Conservation (phyloP, 768 basidiomycete genomes). For the Pleurotus djamor region DNA sequence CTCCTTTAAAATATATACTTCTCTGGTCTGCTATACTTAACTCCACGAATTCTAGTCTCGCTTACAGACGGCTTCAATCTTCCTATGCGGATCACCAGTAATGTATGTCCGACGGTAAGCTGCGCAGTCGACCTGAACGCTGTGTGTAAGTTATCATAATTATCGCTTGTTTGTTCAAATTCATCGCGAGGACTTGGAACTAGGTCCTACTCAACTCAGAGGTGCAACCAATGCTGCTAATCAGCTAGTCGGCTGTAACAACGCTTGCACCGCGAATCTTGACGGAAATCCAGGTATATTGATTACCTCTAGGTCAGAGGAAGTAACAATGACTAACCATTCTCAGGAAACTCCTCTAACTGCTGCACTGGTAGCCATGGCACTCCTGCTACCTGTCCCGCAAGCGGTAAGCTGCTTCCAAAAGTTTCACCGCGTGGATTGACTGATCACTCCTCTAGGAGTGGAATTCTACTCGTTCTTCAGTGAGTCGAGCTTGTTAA, state of each 20-base stretch:
- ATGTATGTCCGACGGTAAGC: not conserved
- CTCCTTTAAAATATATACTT: not conserved
- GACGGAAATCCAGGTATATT: not conserved
- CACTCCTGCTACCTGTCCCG: not conserved
- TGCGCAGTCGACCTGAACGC: not conserved
- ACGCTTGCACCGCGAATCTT: not conserved
- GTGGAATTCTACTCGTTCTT: not conserved
- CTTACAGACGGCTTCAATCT: not conserved
- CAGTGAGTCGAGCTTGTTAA: not conserved
- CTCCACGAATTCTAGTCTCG: not conserved
- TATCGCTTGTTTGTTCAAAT: not conserved
- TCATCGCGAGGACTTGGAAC: not conserved
- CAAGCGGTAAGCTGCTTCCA: not conserved
- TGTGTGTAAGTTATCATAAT: not conserved
- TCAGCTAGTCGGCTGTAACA: not conserved
- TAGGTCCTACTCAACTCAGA: not conserved
- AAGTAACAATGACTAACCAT: not conserved
- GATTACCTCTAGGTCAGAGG: not conserved
- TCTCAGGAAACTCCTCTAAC: not conserved
- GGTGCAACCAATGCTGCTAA: not conserved
- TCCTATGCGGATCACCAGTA: not conserved
- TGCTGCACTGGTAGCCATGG: not conserved
- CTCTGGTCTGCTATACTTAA: not conserved
- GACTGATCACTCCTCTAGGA: not conserved
- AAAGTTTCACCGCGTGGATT: not conserved